phyloP scores from a whole-genome alignment of 257 asterid genomes.

The Nicotiana noctiflora region DNA sequence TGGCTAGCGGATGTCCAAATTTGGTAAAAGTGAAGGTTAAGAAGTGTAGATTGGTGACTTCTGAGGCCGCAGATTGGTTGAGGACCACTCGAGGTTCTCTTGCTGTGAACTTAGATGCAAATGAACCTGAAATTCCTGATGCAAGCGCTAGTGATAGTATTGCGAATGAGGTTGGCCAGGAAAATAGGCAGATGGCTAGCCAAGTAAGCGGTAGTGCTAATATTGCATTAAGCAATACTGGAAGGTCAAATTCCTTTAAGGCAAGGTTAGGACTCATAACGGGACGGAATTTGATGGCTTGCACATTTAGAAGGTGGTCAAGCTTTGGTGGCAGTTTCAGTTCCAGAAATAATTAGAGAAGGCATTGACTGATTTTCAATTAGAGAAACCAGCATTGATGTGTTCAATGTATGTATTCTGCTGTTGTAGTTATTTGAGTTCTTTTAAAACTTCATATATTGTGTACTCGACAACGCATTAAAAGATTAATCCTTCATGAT shows the following conservation, averaged over 20 bases:
- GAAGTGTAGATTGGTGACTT: slow-evolving; percentile 80
- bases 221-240: slow-evolving; percentile 26
- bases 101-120: slow-evolving; percentile 63
- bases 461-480: neutral
- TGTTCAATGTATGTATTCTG: neutral
- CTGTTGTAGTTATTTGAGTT: neutral
- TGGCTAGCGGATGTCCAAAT: slow-evolving; percentile 86
- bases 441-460: neutral
- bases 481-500: neutral
- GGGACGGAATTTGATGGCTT: slow-evolving; percentile 49
- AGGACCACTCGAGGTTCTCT: slow-evolving; percentile 58
- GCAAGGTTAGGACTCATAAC: slow-evolving; percentile 53
- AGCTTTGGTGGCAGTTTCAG: slow-evolving; percentile 55
- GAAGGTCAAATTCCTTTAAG: slow-evolving; percentile 65
- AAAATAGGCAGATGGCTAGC: slow-evolving; percentile 17
- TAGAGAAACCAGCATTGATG: no score
- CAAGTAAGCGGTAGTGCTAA: slow-evolving; percentile 14
- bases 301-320: slow-evolving; percentile 69
- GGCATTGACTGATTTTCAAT: slow-evolving; percentile 16
- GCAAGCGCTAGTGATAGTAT: slow-evolving; percentile 41
- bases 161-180: slow-evolving; percentile 34
- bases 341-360: slow-evolving; percentile 30
- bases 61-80: slow-evolving; percentile 74
- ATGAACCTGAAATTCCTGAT: slow-evolving; percentile 44
- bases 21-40: slow-evolving; percentile 86